Evolutionary conservation across 345 rosid species (phyloP).

Genomic region (Hypericum androsaemum): DNA sequence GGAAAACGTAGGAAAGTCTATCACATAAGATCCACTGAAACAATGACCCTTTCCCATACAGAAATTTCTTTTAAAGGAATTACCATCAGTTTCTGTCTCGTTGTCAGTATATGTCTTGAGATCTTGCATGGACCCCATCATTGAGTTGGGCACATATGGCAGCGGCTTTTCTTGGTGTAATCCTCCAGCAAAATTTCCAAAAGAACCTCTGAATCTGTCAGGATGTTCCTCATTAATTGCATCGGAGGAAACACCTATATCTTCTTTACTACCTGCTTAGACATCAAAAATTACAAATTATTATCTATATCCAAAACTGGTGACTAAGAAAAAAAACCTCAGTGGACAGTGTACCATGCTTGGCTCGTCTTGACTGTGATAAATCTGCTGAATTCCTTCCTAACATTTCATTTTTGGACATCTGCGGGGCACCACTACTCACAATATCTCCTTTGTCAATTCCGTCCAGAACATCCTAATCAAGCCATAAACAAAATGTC

Average conservation of each 20-base stretch:
- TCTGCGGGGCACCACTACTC: conserved; percentile 75
- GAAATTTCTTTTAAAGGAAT: too few relatives aligned
- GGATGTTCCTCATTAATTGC: conserved; percentile 36
- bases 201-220: conserved; percentile 27
- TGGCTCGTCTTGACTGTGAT: conserved; percentile 46
- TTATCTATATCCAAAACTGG: background rate
- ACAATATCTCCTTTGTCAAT: conserved; percentile 76
- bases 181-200: conserved; percentile 21
- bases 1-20: too few relatives aligned
- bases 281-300: conserved; percentile 17
- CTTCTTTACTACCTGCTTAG: conserved; percentile 65
- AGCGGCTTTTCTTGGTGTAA: conserved; percentile 24
- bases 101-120: conserved; percentile 28
- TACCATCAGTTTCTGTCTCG: conserved; percentile 55
- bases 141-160: conserved; percentile 19
- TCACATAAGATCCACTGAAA: too few relatives aligned
- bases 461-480: conserved; percentile 62
- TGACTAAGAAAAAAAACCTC: conserved; percentile 5
- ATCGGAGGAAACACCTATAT: conserved; percentile 33
- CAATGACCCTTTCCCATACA: too few relatives aligned
- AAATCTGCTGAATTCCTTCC: conserved; percentile 41
- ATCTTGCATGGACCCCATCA: conserved; percentile 21
- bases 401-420: conserved; percentile 52
- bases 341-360: conserved; percentile 41
- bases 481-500: conserved; percentile 10